A percentile compares a stretch with the other conserved stretches of the same genome.
Conservation (phyloP, 345 rosid genomes). For the Aegle marmelos region DNA sequence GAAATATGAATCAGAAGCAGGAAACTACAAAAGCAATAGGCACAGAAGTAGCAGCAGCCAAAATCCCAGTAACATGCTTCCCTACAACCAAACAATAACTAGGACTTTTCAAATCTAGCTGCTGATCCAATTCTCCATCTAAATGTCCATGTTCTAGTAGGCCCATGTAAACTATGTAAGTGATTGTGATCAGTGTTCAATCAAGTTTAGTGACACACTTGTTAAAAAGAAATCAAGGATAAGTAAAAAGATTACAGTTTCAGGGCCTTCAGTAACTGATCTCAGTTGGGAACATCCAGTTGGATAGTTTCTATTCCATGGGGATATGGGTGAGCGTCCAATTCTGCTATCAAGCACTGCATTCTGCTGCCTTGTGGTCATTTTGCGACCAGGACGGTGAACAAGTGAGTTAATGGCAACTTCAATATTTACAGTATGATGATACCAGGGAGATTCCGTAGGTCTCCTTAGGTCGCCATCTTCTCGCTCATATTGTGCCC, state of each 20-base stretch:
- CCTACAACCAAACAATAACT: too few species aligned
- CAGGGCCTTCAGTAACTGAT: constrained; percentile 20
- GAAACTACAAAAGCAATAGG: too few species aligned
- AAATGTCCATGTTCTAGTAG: neutral
- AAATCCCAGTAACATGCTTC: too few species aligned
- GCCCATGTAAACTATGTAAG: neutral
- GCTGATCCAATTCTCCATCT: neutral
- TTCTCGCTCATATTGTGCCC: neutral
- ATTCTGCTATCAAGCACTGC: constrained; percentile 14
- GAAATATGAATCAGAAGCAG: too few species aligned
- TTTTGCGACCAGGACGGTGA: constrained; percentile 3
- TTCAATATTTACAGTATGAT: neutral
- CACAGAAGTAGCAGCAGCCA: too few species aligned
- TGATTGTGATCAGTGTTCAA: neutral
- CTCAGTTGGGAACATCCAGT: constrained; percentile 20
- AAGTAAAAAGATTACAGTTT: constrained; percentile 13
- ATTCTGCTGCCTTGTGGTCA: neutral
- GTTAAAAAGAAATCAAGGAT: neutral
- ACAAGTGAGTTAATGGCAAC: neutral
- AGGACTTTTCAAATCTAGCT: too few species aligned
- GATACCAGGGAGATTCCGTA: neutral
- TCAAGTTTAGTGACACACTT: neutral
- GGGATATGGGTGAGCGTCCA: constrained; percentile 9
- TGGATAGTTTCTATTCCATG: constrained; percentile 17
- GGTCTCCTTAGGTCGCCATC: neutral